Evolutionary conservation across 352 stramenopile species (phyloP), one percentile per base, ranked within the genome.

Genomic region (Thraustotheca clavata): DNA sequence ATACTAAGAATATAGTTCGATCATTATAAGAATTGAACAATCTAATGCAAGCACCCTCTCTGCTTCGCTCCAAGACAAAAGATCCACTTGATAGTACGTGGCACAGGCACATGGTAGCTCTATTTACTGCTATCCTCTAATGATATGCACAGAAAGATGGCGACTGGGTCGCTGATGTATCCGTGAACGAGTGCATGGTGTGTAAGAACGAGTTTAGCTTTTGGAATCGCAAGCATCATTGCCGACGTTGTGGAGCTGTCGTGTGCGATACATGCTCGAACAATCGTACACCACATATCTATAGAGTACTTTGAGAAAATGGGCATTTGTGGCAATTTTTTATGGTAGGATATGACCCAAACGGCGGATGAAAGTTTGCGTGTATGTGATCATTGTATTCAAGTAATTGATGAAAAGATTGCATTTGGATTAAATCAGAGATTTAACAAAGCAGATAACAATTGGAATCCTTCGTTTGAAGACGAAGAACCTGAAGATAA

Each of bases 211-310:
- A 93, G 62, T 96, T 96, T 60, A 77, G 76, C 33, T 92, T 90
- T 60, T 90, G 83, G 82, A 89, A 80, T 60, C 83, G 87, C 31
- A 87, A 88, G 66, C 87, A 96, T 72, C 87, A 96, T 68, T 96
- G 87, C 65, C 84, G 87, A 5, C 82, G 82, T n/a, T 96, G 87
- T 35, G 87, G 87, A 11, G 80, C 80, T 7, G 75, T 92, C 22
- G 77, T 94, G 7, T 96, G 87, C 55, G 77, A 91, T 39, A 39
- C 71, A 11, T 96, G 87, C 68, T 92, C 86, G 7, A 73, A 76
- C 6, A 89, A 75, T 59, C 80, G 83, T 35, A 92, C 85, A 31
- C 84, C 83, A 47, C 90, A 92, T 68, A 91, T 94, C 39, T 87
- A 92, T 72, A 89, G 91, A 77, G 83, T 83, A 59, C 38, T 24